Evolutionary conservation across 169 alveolate species (phyloP), one percentile per base, ranked within the genome.

Genomic region (Toxoplasma gondii): DNA sequence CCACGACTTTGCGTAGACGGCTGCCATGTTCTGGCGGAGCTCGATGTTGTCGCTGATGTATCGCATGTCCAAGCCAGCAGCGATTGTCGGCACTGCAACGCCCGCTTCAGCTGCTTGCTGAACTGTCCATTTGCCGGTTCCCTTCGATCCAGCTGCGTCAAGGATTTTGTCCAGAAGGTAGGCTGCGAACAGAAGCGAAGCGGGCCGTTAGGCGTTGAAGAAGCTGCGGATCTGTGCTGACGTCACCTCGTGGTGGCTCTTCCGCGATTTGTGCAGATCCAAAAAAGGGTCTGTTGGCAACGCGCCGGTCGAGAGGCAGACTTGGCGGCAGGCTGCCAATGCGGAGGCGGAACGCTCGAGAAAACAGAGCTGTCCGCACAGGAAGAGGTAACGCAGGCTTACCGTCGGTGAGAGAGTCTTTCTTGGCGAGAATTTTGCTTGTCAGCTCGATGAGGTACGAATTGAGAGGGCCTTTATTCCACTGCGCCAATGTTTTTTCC

Each of bases 41-140:
- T 9, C 69, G 44, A 41, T 27, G 19, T 82, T 31, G 34, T 43
- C 90, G 29, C 90, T 82, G 53, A 82, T 82, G 87, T 96, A 92
- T 53, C 98, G 95, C 95, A 97, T 96, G 87, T 97, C 98, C 64
- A 97, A 96, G 27, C 98, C 98, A 34, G 98, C 97, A 81, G 96
- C 95, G 53, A 97, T 97, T 29, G 98, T 96, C 39, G 98, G 98
- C 54, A 96, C 96, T 0, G 98, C 98, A 9, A 97, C 97, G 19
- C 97, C 98, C 91, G 96, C 93, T 64, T 97, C 98, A 54, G 96
- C 94, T 27, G 98, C 94, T 93, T 97, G 98, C 92, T 97, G 96
- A 93, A 97, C 97, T 19, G 98, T 97, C 98, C 98, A 97, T 93
- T 95, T 96, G 36, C 98, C 98, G 39, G 98, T 97, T 54, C 98